phyloP scores from a whole-genome alignment of 1,284 basidiomycete genomes.

The Trichosporon sp. region DNA sequence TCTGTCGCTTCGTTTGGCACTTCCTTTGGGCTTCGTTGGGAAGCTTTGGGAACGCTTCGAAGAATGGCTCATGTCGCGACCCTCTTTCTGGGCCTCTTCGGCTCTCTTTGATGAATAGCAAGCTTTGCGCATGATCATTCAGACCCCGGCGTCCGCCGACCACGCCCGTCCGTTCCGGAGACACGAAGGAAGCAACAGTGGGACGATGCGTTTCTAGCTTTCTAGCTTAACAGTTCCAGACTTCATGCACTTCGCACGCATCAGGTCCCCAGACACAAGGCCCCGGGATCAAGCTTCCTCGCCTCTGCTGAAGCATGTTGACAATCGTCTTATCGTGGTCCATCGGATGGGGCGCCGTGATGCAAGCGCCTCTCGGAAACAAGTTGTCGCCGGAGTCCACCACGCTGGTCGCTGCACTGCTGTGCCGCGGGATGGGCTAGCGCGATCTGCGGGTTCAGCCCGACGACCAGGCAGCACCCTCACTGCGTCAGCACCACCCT shows the following conservation, averaged over 20 bases:
- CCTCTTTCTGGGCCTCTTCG: conserved; percentile 4
- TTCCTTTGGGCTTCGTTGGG: not conserved
- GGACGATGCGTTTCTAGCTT: not conserved
- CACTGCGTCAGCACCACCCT: not conserved
- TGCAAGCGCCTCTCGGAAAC: not conserved
- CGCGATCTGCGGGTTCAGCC: not conserved
- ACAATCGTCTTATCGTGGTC: not conserved
- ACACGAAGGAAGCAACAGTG: not conserved
- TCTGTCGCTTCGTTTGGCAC: not conserved
- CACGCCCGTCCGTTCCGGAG: not conserved
- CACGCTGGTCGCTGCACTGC: not conserved
- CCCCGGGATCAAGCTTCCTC: conserved; percentile 3
- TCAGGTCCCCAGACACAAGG: not conserved
- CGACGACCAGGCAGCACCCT: not conserved
- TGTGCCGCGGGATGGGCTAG: not conserved
- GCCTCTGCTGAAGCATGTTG: not conserved
- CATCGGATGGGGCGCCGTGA: not conserved
- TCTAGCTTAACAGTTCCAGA: conserved; percentile 12
- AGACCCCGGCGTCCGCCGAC: not conserved
- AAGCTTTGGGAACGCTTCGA: not conserved
- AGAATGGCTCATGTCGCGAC: not conserved
- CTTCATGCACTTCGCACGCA: conserved; percentile 1
- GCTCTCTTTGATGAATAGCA: not conserved
- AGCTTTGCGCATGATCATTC: not conserved
- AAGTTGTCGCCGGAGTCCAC: not conserved